Evolutionary conservation across 2,329 filamentous ascomycete species (phyloP).

Genomic region (Dothiorella sarmentorum): DNA sequence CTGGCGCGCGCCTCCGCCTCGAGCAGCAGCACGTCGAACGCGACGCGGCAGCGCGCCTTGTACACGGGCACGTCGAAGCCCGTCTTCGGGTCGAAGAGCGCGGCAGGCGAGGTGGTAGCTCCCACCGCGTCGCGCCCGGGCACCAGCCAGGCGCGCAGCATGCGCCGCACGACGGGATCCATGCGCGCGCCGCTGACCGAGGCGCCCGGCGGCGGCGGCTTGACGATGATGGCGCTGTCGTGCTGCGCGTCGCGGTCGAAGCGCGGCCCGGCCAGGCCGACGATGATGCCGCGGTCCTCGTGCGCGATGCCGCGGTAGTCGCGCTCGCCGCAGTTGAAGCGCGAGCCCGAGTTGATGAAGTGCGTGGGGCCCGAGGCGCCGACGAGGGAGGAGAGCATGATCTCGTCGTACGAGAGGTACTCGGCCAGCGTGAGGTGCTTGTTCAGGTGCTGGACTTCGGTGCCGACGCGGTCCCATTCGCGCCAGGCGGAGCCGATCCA

Average conservation of each 20-base stretch:
- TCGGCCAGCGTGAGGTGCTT: slow-evolving; percentile 23
- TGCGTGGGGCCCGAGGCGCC: slow-evolving; percentile 28
- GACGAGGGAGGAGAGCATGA: slow-evolving; percentile 31
- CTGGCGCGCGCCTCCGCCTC: slow-evolving; percentile 27
- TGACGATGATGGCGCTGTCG: slow-evolving; percentile 21
- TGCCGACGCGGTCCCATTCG: slow-evolving; percentile 31
- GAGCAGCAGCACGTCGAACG: slow-evolving; percentile 29
- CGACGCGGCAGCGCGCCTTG: slow-evolving; percentile 28
- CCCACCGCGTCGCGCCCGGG: background rate
- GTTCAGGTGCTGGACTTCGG: slow-evolving; percentile 19
- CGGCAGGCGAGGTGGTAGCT: slow-evolving; percentile 24
- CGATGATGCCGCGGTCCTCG: slow-evolving; percentile 28
- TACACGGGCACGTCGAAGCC: slow-evolving; percentile 19
- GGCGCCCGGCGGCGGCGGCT: background rate
- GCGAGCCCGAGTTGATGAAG: slow-evolving; percentile 25
- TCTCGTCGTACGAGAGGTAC: slow-evolving; percentile 35
- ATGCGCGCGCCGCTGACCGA: slow-evolving; percentile 20
- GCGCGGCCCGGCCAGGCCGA: slow-evolving; percentile 31
- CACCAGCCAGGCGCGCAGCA: slow-evolving; percentile 1
- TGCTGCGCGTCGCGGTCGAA: slow-evolving; percentile 31
- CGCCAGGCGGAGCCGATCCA: background rate
- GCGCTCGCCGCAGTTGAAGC: slow-evolving; percentile 21
- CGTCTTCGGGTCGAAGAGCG: background rate
- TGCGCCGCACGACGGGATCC: slow-evolving; percentile 18
- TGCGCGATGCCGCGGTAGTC: slow-evolving; percentile 18